Evolutionary conservation across 257 asterid species (phyloP), one percentile per base, ranked within the genome.

Genomic region (Fraxinus anomala): DNA sequence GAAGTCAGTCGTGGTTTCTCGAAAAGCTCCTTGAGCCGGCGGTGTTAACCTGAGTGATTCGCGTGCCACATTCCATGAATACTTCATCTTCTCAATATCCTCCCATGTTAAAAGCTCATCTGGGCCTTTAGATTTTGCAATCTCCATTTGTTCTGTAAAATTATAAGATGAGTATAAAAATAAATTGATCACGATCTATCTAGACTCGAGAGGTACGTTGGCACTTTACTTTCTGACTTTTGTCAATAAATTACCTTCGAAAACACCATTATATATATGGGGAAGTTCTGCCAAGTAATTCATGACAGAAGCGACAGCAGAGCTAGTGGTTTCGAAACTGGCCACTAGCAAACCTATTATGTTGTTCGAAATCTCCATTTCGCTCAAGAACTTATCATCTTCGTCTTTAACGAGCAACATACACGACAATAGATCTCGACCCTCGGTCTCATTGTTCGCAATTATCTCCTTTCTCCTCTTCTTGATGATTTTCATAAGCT

Each of bases 51-150:
- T 77, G 30, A 88, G 83, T 1, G 92, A 80, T 70, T 90, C 92
- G 1, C 91, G 88, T 0, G 87, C 89, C 11, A 85, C 87, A 33
- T 87, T 90, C 93, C 93, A 87, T 0, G 93, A 87, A 72, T 79
- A 89, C 84, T 87, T 89, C 93, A 89, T 87, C 83, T 88, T 88
- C 51, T 88, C 88, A 3, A 90, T 82, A 21, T 88, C 92, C 47
- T 88, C 91, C 92, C 94, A 87, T 1, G 67, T 84, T 54, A 90
- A 76, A 26, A 83, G 80, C 77, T 88, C 94, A 3, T 82, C 65
- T 0, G 82, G 79, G 8, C 83, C 85, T 80, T 90, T 90, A 0
- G 86, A 73, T 61, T 76, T 81, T 0, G 88, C 92, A 68, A 88
- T 87, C 79, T 77, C 85, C 87, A 82, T 85, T 79, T 82, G 91